phyloP scores from a whole-genome alignment of 768 basidiomycete species.

The Scleroderma bovista region DNA sequence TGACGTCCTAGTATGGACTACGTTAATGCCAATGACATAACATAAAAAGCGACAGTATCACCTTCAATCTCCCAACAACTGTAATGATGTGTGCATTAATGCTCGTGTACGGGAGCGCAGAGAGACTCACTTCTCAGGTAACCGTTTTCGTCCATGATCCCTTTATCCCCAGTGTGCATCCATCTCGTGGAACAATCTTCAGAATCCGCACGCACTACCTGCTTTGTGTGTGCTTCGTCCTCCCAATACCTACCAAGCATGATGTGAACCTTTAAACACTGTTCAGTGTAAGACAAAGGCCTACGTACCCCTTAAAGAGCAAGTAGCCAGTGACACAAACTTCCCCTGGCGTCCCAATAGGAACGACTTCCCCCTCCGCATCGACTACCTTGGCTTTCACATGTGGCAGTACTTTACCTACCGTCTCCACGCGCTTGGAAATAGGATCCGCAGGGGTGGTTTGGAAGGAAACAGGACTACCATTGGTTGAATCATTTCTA shows the following conservation, averaged over 20 bases:
- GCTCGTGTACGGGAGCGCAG: background rate
- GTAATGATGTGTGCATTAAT: background rate
- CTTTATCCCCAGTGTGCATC: conserved; percentile 85
- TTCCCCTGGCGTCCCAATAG: conserved; percentile 72
- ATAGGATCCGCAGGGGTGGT: conserved; percentile 64
- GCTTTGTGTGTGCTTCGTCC: conserved; percentile 60
- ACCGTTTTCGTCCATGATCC: conserved; percentile 75
- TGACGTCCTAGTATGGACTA: conserved; percentile 52
- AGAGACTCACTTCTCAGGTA: conserved; percentile 58
- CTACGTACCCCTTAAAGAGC: conserved; percentile 66
- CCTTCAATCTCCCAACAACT: conserved; percentile 82
- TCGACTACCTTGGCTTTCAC: conserved; percentile 72
- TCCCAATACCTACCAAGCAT: conserved; percentile 60
- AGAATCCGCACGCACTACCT: conserved; percentile 46
- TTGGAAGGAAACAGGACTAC: conserved; percentile 80
- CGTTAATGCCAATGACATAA: background rate
- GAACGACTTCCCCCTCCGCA: conserved; percentile 52
- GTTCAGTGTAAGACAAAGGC: background rate
- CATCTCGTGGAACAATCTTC: conserved; percentile 55
- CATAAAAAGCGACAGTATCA: conserved; percentile 17
- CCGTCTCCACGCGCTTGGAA: conserved; percentile 74
- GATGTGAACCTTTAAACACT: background rate
- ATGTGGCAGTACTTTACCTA: conserved; percentile 72
- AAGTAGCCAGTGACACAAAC: conserved; percentile 70
- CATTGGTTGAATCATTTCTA: conserved; percentile 1